Evolutionary conservation across 2,329 filamentous ascomycete species (phyloP).

Genomic region (Metarhizium humberi): DNA sequence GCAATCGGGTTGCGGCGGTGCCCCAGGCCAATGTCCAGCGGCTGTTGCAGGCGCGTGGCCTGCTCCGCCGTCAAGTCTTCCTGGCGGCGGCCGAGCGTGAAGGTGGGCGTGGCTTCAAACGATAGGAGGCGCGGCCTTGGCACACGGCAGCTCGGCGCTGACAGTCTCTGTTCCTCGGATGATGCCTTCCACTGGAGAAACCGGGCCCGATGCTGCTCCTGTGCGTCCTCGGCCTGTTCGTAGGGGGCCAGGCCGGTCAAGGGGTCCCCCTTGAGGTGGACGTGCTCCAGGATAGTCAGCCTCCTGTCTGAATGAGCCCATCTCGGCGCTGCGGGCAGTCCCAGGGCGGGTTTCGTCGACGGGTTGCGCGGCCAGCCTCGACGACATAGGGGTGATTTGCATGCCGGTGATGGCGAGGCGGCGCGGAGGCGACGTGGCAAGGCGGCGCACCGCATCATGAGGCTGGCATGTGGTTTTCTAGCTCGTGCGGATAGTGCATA

Average conservation of each 20-base stretch:
- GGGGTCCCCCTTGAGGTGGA: conserved; percentile 17
- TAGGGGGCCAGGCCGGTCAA: conserved; percentile 18
- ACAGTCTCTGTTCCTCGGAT: conserved; percentile 7
- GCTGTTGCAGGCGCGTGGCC: conserved; percentile 31
- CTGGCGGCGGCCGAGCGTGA: conserved; percentile 84
- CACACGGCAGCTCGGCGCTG: conserved; percentile 34
- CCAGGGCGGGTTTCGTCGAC: neutral
- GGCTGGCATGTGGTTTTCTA: neutral
- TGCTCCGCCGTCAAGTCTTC: conserved; percentile 36
- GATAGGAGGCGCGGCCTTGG: conserved; percentile 60
- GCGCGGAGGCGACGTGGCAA: neutral
- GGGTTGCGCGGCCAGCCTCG: neutral
- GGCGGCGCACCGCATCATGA: conserved; percentile 1
- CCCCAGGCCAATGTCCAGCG: conserved; percentile 23
- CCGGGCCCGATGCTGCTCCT: conserved; percentile 23
- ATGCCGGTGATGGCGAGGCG: neutral
- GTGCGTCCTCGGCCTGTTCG: conserved; percentile 19
- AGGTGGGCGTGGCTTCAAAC: conserved; percentile 74
- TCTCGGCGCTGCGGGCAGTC: neutral
- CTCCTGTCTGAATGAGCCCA: neutral
- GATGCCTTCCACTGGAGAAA: conserved; percentile 27
- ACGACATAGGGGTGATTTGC: neutral
- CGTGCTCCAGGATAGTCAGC: conserved; percentile 17
- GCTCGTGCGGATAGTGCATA: neutral
- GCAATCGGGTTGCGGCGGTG: conserved; percentile 19